phyloP scores from a whole-genome alignment of 1,284 basidiomycete genomes.

The Irpex sp. region DNA sequence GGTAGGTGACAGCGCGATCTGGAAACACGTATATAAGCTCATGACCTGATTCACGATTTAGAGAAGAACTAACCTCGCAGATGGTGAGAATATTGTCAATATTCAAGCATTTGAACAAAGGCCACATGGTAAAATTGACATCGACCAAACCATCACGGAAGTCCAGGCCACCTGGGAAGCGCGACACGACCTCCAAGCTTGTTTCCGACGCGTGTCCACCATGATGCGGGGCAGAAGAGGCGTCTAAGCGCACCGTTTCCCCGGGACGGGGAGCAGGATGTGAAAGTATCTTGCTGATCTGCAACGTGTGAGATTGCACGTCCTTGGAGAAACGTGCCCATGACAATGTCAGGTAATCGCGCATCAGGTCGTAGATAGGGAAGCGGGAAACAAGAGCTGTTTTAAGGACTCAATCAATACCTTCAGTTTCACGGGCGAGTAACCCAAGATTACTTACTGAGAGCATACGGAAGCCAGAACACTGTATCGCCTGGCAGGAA shows the following conservation, averaged over 20 bases:
- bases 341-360: constrained; percentile 87
- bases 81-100: constrained; percentile 93
- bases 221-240: constrained; percentile 51
- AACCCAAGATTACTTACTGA: constrained; percentile 57
- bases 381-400: constrained; percentile 83
- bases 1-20: constrained; percentile 91
- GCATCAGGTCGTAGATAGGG: constrained; percentile 91
- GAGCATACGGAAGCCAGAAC: constrained; percentile 90
- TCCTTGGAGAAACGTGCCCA: constrained; percentile 94
- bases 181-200: constrained; percentile 77
- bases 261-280: constrained; percentile 85
- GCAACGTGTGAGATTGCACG: constrained; percentile 81
- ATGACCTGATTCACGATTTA: not conserved
- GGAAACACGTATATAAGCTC: constrained; percentile 4
- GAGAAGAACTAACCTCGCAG: constrained; percentile 65
- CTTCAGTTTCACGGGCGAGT: constrained; percentile 14
- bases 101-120: constrained; percentile 90
- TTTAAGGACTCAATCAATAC: not conserved
- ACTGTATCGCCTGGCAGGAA: constrained; percentile 86
- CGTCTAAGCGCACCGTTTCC: constrained; percentile 79
- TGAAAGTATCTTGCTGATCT: constrained; percentile 80
- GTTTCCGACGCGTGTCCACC: constrained; percentile 44
- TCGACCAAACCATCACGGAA: constrained; percentile 82
- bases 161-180: constrained; percentile 82
- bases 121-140: constrained; percentile 96